Conservation (phyloP, 805 yeast genomes). For the Schwanniomyces vanrijiae region DNA sequence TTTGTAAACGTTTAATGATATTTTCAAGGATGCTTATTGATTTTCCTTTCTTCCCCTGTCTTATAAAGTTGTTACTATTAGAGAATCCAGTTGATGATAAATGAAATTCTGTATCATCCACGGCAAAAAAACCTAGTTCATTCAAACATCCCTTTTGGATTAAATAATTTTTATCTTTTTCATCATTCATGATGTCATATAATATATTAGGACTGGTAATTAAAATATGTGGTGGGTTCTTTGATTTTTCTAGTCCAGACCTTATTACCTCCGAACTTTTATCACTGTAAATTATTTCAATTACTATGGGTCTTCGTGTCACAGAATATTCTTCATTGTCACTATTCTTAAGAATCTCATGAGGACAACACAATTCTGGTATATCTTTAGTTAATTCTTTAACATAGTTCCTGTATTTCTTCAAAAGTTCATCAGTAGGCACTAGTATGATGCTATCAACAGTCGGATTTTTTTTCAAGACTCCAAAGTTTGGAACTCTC, state of each 20-base stretch:
- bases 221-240: conserved; percentile 16
- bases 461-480: conserved; percentile 6
- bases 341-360: conserved; percentile 7
- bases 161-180: not conserved
- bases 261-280: conserved; percentile 1
- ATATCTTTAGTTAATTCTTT: conserved; percentile 14
- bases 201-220: conserved; percentile 16
- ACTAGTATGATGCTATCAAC: conserved; percentile 22
- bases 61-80: conserved; percentile 4
- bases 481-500: conserved; percentile 16
- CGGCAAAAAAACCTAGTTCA: conserved; percentile 16
- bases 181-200: conserved; percentile 7
- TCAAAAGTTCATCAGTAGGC: conserved; percentile 21
- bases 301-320: conserved; percentile 15
- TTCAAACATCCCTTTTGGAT: conserved; percentile 5
- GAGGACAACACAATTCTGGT: conserved; percentile 23
- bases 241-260: conserved; percentile 3
- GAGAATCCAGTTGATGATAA: conserved; percentile 12
- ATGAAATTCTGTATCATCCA: conserved; percentile 21
- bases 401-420: conserved; percentile 13
- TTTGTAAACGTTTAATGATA: conserved; percentile 12
- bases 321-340: conserved; percentile 7
- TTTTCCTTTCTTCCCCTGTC: conserved; percentile 13
- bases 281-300: conserved; percentile 11
- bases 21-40: conserved; percentile 12